Evolutionary conservation across 1,284 basidiomycete species (phyloP).

Genomic region (Moesziomyces parantarcticus): DNA sequence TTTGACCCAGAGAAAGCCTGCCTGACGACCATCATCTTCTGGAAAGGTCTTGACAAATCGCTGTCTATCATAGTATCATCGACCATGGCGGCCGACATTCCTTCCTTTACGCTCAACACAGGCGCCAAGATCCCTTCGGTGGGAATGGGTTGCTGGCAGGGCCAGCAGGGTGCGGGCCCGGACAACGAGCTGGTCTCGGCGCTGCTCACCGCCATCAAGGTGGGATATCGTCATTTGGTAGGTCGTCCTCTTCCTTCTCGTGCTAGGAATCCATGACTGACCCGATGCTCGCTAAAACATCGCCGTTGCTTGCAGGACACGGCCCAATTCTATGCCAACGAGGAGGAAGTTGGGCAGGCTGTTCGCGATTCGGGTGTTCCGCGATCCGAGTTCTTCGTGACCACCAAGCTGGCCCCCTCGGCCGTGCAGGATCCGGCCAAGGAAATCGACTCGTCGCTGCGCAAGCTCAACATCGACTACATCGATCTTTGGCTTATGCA

Average conservation of each 20-base stretch:
- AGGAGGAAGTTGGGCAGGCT: conserved; percentile 84
- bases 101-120: conserved; percentile 50
- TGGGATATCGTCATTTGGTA: conserved; percentile 55
- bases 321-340: conserved; percentile 72
- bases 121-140: conserved; percentile 54
- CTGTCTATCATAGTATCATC: background rate
- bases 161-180: conserved; percentile 27
- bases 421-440: conserved; percentile 40
- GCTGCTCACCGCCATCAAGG: conserved; percentile 29
- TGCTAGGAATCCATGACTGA: too few relatives aligned
- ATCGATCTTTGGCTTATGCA: conserved; percentile 69
- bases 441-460: conserved; percentile 78
- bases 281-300: too few relatives aligned
- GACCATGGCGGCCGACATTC: conserved; percentile 40
- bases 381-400: conserved; percentile 83
- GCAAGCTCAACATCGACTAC: conserved; percentile 78
- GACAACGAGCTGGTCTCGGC: conserved; percentile 34
- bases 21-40: too few relatives aligned
- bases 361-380: conserved; percentile 78
- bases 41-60: background rate
- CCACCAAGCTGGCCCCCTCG: conserved; percentile 80
- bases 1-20: too few relatives aligned
- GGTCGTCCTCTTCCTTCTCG: too few relatives aligned
- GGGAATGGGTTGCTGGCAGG: conserved; percentile 57
- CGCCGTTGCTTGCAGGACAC: conserved; percentile 41